These are phyloP conservation scores for Pigoraptor vietnamica DNA, from an alignment of 78 protist species.

Conservation along the genomic window DNA sequence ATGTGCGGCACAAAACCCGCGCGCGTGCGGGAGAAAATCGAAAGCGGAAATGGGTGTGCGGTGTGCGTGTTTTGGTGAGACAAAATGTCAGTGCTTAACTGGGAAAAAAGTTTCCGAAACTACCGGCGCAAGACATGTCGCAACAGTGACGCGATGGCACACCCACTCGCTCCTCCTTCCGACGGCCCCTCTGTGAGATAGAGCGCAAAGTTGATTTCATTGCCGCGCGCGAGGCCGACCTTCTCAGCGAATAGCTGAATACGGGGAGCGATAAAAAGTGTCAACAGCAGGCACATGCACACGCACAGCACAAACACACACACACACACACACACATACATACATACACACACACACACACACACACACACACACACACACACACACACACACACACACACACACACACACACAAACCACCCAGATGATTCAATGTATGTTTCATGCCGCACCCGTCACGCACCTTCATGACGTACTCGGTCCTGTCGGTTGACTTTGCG, in stretches of 20 bases:
- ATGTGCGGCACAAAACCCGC: too few species aligned
- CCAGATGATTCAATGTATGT: too few species aligned
- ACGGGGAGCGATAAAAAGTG: background rate
- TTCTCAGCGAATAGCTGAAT: background rate
- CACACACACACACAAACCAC: too few species aligned
- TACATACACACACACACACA: background rate
- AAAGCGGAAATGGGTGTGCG: too few species aligned
- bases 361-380: background rate
- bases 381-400: background rate
- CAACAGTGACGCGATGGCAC: too few species aligned
- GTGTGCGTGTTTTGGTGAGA: too few species aligned
- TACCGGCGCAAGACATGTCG: too few species aligned
- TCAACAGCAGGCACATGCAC: background rate
- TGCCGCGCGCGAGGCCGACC: background rate
- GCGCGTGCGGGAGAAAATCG: too few species aligned
- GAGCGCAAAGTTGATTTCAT: background rate
- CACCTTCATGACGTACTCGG: background rate
- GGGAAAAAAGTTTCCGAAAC: too few species aligned
- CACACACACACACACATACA: background rate
- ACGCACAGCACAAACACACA: background rate
- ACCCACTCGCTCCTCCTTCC: background rate
- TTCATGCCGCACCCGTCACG: background rate
- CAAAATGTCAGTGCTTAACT: too few species aligned
- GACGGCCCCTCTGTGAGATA: background rate
- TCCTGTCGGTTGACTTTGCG: background rate